Base-by-base conservation (phyloP, 805 yeast genomes). In the Yarrowia sp. region DNA sequence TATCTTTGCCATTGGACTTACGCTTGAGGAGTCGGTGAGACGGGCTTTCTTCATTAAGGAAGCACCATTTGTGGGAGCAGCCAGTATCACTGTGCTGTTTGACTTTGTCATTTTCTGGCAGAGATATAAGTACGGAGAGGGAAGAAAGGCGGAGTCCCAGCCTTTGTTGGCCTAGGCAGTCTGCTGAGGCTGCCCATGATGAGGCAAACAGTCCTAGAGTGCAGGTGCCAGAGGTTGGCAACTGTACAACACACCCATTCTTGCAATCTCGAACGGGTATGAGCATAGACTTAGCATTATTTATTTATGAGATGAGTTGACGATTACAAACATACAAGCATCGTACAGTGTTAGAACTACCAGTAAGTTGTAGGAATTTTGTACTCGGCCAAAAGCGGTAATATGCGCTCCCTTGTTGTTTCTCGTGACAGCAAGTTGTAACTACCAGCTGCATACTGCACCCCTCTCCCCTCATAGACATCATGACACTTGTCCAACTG, bases 81-180 rank as follows among this genome's bases (percentile, higher is more conserved):
- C 95, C 68, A 82, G 90, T 0, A 97, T 98, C 8, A 92, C 98
- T 0, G 82, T 92, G 19, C 68, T 85, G 2, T 91, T 92, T 74
- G 98, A 92, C 73, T 67, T 85, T 40, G 76, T 84, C 24, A 77
- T 79, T 40, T 70, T 79, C 38, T 58, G 63, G 38, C 81, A 79
- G 66, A 68, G 73, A 12, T 63, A 63, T 26, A 43, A 52, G 32
- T 70, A 68, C 32, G 71, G 70, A 12, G 51, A 54, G 35, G 61
- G 61, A 24, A 14, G 61, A 26, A 54, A 54, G 46, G 46, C 33
- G 2, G 61, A 54, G 35, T 17, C 33, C 4, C 61, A 38, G 61
- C 61, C 61, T 1, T n/a, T 54, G 46, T 26, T 54, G 61, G 61
- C 44, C 4, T 52, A 46, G 35, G n/a, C n/a, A n/a, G n/a, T n/a